Percentiles rank a stretch among this genome's conserved stretches.
Evolutionary conservation across 2,329 filamentous ascomycete genomes (phyloP).

Genomic region (Ophiobolus disseminans): DNA sequence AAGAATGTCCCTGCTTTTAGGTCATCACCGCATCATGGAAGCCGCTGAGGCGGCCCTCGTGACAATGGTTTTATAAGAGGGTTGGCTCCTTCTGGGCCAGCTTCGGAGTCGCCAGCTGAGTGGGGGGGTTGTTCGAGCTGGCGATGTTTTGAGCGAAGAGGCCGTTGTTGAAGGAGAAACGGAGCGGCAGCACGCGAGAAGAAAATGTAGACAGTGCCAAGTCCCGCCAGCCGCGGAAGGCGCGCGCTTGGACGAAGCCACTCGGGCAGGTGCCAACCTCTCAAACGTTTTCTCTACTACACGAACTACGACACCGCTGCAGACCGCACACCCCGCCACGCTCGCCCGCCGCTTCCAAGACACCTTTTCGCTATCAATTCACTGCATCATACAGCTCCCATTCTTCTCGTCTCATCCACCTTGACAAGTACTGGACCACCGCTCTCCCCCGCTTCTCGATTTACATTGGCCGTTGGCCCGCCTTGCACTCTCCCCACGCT

Average conservation of each 20-base stretch:
- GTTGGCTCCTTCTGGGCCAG: conserved; percentile 71
- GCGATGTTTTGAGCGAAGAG: conserved; percentile 79
- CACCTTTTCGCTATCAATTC: conserved; percentile 6
- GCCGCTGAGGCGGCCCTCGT: conserved; percentile 69
- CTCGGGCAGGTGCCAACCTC: conserved; percentile 31
- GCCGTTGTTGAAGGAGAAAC: conserved; percentile 58
- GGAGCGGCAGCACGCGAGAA: conserved; percentile 23
- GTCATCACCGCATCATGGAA: conserved; percentile 73
- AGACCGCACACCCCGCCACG: conserved; percentile 27
- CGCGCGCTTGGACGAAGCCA: conserved; percentile 23
- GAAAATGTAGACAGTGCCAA: conserved; percentile 25
- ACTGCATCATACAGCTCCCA: conserved; percentile 9
- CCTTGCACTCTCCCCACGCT: conserved; percentile 35
- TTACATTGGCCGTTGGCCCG: conserved; percentile 13
- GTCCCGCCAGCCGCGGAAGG: conserved; percentile 19
- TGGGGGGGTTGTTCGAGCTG: conserved; percentile 61
- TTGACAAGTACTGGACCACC: conserved; percentile 3
- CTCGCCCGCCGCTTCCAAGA: conserved; percentile 9
- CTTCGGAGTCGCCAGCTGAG: conserved; percentile 73
- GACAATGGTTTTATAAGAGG: conserved; percentile 84
- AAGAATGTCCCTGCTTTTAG: conserved; percentile 67
- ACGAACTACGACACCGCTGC: neutral
- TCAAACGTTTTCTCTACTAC: conserved; percentile 36
- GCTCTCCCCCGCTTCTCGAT: conserved; percentile 19
- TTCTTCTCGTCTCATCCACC: conserved; percentile 5